phyloP scores from a whole-genome alignment of 345 rosid genomes.

The Euphorbia peplus region DNA sequence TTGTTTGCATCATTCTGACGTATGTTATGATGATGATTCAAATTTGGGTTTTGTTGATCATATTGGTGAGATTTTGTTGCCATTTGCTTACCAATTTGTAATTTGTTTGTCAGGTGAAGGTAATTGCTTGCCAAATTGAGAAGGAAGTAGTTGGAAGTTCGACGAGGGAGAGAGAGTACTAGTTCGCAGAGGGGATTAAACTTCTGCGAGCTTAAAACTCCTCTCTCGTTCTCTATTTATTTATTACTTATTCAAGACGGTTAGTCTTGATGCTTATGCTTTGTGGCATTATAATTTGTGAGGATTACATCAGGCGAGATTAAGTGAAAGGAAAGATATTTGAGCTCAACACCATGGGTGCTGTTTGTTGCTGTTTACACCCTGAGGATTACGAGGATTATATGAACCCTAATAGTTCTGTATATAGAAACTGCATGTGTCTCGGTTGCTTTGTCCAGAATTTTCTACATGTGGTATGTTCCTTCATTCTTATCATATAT shows the following conservation, averaged over 20 bases:
- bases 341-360: constrained; percentile 61
- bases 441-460: constrained; percentile 71
- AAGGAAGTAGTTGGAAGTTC: constrained; percentile 17
- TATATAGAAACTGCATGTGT: constrained; percentile 81
- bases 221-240: constrained; percentile 36
- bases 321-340: constrained; percentile 27
- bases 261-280: constrained; percentile 21
- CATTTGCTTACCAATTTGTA: neutral
- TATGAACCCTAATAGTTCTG: constrained; percentile 64
- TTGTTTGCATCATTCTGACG: constrained; percentile 8
- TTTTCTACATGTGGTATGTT: constrained; percentile 62
- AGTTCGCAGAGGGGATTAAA: constrained; percentile 39
- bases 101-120: constrained; percentile 35
- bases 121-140: constrained; percentile 13
- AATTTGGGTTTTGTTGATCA: constrained; percentile 3
- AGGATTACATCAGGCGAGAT: constrained; percentile 15
- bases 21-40: constrained; percentile 2
- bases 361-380: constrained; percentile 81
- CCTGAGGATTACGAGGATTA: constrained; percentile 69
- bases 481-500: neutral
- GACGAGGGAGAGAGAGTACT: constrained; percentile 43
- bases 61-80: constrained; percentile 9
- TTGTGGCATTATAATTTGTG: constrained; percentile 15
- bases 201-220: constrained; percentile 59
- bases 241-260: constrained; percentile 8